A percentile compares a stretch with the other conserved stretches of the same genome.
These are phyloP conservation scores for Trichomonas tenax DNA, from an alignment of 208 protist species.

Conservation along the genomic window DNA sequence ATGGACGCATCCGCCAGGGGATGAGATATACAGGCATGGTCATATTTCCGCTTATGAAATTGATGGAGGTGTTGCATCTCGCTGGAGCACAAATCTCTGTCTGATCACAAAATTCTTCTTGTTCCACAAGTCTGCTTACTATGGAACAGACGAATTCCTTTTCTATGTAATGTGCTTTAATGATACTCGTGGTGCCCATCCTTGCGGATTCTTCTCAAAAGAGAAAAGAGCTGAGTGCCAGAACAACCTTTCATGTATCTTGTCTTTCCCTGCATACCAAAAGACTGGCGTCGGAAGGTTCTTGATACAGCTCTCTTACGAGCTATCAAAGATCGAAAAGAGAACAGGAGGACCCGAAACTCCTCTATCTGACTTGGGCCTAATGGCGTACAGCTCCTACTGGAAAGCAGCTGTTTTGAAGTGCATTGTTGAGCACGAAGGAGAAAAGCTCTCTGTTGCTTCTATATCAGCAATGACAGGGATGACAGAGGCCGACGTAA, in stretches of 20 bases:
- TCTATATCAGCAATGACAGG: not conserved
- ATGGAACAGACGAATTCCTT: slow-evolving; percentile 93
- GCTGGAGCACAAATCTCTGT: slow-evolving; percentile 75
- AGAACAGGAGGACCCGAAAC: slow-evolving; percentile 87
- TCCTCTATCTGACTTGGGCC: slow-evolving; percentile 91
- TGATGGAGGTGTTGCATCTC: slow-evolving; percentile 25
- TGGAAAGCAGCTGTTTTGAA: slow-evolving; percentile 25
- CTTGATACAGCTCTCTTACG: slow-evolving; percentile 89
- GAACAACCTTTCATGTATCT: slow-evolving; percentile 65
- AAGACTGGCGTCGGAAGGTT: slow-evolving; percentile 87
- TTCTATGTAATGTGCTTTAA: slow-evolving; percentile 90
- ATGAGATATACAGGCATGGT: slow-evolving; percentile 62
- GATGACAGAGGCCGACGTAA: not conserved
- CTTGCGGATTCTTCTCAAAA: slow-evolving; percentile 88
- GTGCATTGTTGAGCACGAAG: not conserved
- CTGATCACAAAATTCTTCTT: slow-evolving; percentile 96
- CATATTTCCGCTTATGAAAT: slow-evolving; percentile 78
- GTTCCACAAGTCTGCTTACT: slow-evolving; percentile 97
- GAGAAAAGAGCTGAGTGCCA: slow-evolving; percentile 43
- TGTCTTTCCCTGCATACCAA: slow-evolving; percentile 87
- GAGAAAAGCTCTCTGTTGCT: not conserved
- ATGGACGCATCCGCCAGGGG: slow-evolving; percentile 60
- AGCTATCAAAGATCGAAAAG: slow-evolving; percentile 77
- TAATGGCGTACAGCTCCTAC: slow-evolving; percentile 34
- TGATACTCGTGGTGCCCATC: slow-evolving; percentile 68